phyloP scores from a whole-genome alignment of 495 filamentous ascomycete species.

The Penicillium ochrochloron region DNA sequence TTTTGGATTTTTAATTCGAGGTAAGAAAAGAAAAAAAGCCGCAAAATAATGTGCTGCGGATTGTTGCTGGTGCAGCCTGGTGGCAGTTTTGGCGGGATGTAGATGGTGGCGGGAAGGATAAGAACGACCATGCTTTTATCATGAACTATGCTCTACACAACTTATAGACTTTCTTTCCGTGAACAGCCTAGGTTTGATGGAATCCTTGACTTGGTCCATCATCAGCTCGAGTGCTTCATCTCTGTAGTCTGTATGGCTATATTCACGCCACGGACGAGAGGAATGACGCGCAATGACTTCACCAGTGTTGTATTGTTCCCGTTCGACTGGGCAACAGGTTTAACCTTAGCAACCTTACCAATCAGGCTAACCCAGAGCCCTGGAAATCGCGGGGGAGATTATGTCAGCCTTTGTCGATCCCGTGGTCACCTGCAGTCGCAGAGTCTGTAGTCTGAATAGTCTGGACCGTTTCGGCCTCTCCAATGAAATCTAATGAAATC shows the following conservation, averaged over 20 bases:
- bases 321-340: neutral
- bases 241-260: neutral
- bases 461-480: slow-evolving; percentile 1
- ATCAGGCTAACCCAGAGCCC: neutral
- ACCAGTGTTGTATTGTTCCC: slow-evolving; percentile 5
- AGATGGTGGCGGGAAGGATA: slow-evolving; percentile 8
- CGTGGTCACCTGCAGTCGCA: neutral
- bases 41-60: neutral
- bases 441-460: neutral
- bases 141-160: slow-evolving; percentile 1
- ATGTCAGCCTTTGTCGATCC: slow-evolving; percentile 12
- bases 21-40: neutral
- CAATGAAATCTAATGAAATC: too few relatives aligned
- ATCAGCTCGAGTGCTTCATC: neutral
- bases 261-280: slow-evolving; percentile 19
- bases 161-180: neutral
- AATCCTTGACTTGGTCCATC: neutral
- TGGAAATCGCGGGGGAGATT: slow-evolving; percentile 10
- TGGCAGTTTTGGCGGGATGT: neutral
- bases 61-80: neutral
- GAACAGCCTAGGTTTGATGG: slow-evolving; percentile 3
- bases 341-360: slow-evolving; percentile 6
- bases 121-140: slow-evolving; percentile 22
- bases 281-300: slow-evolving; percentile 40
- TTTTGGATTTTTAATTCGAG: neutral